These are phyloP conservation scores for Exophiala alcalophila DNA, from an alignment of 2,329 filamentous ascomycete genomes.

Conservation along the genomic window DNA sequence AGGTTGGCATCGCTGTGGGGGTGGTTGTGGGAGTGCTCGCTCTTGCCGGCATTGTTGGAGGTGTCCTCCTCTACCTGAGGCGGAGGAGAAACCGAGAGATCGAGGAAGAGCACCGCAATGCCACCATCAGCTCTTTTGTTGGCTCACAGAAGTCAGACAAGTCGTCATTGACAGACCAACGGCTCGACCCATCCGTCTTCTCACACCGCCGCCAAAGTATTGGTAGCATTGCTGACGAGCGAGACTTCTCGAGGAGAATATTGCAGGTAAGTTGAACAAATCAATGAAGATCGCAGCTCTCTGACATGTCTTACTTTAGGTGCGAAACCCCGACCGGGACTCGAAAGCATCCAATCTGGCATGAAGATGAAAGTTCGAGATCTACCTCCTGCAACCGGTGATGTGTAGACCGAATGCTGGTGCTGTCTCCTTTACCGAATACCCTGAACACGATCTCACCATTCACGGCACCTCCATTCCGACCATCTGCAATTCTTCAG, in stretches of 20 bases:
- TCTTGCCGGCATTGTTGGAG: conserved; percentile 64
- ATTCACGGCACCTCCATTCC: conserved; percentile 2
- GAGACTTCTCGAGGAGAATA: conserved; percentile 94
- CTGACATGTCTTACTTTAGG: no score
- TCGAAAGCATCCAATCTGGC: conserved; percentile 24
- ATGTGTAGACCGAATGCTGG: background rate
- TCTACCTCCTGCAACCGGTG: background rate
- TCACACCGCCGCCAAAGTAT: conserved; percentile 82
- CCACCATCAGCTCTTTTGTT: conserved; percentile 70
- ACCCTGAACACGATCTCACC: conserved; percentile 1
- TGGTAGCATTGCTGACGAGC: conserved; percentile 93
- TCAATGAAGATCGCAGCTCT: no score
- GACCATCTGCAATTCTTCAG: no score
- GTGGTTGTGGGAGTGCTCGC: conserved; percentile 80
- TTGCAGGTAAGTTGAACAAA: conserved; percentile 69
- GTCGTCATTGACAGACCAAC: conserved; percentile 76
- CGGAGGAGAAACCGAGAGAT: conserved; percentile 72
- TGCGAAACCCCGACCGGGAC: conserved; percentile 29
- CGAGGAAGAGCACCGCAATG: conserved; percentile 81
- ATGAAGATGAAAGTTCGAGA: conserved; percentile 1
- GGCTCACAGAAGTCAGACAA: conserved; percentile 58
- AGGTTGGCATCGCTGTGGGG: conserved; percentile 81
- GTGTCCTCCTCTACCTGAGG: conserved; percentile 69
- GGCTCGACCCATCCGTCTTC: conserved; percentile 80
- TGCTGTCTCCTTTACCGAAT: conserved; percentile 1